phyloP scores from a whole-genome alignment of 2,329 filamentous ascomycete genomes.

The Pezizomycotina sp. region DNA sequence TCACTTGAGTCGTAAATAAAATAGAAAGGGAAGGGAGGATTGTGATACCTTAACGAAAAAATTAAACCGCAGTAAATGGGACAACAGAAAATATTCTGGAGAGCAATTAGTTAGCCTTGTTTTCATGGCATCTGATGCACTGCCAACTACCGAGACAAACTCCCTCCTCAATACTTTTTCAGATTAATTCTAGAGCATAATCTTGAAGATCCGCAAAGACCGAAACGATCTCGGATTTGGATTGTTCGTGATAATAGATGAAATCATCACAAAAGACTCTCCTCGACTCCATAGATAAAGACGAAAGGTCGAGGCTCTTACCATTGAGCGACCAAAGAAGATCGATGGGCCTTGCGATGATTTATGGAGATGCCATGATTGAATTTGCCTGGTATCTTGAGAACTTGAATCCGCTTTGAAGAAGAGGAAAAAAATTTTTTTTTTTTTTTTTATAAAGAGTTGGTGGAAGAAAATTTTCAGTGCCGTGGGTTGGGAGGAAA shows the following conservation, averaged over 20 bases:
- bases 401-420: too few species aligned
- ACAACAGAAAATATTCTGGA: too few species aligned
- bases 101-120: too few species aligned
- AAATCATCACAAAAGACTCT: constrained; percentile 28
- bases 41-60: too few species aligned
- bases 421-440: constrained; percentile 8
- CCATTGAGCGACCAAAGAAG: constrained; percentile 3
- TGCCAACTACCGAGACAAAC: too few species aligned
- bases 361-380: neutral
- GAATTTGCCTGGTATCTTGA: neutral
- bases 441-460: neutral
- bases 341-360: constrained; percentile 22
- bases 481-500: neutral
- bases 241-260: constrained; percentile 30
- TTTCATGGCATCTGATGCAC: too few species aligned
- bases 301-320: constrained; percentile 10
- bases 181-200: constrained; percentile 28
- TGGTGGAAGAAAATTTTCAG: neutral
- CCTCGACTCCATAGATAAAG: constrained; percentile 10
- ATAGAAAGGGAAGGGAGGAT: too few species aligned
- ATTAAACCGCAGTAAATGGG: too few species aligned
- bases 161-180: too few species aligned
- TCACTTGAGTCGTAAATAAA: too few species aligned
- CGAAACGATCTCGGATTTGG: constrained; percentile 34
- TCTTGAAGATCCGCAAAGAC: constrained; percentile 26